Percentiles rank a stretch among this genome's conserved stretches.
Evolutionary conservation across 345 rosid genomes (phyloP).

Genomic region (Hirschfeldia incana): DNA sequence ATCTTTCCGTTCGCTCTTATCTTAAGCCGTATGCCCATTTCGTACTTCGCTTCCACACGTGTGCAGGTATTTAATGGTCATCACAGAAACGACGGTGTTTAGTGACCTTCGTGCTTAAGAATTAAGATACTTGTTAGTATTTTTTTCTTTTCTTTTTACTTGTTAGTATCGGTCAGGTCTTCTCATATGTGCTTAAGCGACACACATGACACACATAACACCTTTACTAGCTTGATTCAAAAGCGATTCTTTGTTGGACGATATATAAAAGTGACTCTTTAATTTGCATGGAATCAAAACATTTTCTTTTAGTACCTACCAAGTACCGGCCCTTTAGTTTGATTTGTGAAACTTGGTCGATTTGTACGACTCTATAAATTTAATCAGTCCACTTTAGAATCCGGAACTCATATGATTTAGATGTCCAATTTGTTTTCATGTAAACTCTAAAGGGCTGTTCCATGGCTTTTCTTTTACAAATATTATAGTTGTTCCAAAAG

Average conservation of each 20-base stretch:
- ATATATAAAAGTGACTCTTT: neutral
- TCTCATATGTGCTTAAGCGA: constrained; percentile 8
- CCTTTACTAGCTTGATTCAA: constrained; percentile 20
- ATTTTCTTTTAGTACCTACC: constrained; percentile 21
- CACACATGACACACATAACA: constrained; percentile 16
- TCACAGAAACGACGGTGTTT: constrained; percentile 18
- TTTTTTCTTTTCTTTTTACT: neutral
- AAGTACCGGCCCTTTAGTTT: neutral
- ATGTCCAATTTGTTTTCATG: neutral
- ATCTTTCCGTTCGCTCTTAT: constrained; percentile 26
- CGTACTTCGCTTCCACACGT: constrained; percentile 34
- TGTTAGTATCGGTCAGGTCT: neutral
- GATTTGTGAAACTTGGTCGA: neutral
- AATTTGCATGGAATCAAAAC: neutral
- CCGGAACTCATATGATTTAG: neutral
- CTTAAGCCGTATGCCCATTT: constrained; percentile 30
- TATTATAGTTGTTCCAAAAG: neutral
- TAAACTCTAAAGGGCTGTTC: neutral
- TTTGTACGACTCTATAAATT: neutral
- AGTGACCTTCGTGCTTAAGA: constrained; percentile 21
- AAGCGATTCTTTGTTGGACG: constrained; percentile 28
- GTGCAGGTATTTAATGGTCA: constrained; percentile 7
- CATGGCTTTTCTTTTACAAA: neutral
- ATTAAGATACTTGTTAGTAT: constrained; percentile 4
- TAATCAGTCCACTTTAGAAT: neutral